Evolutionary conservation across 225 moss, liverwort and hornwort species (phyloP), one percentile per base, ranked within the genome.

Genomic region (Bryoerythrophyllum caledonicum): DNA sequence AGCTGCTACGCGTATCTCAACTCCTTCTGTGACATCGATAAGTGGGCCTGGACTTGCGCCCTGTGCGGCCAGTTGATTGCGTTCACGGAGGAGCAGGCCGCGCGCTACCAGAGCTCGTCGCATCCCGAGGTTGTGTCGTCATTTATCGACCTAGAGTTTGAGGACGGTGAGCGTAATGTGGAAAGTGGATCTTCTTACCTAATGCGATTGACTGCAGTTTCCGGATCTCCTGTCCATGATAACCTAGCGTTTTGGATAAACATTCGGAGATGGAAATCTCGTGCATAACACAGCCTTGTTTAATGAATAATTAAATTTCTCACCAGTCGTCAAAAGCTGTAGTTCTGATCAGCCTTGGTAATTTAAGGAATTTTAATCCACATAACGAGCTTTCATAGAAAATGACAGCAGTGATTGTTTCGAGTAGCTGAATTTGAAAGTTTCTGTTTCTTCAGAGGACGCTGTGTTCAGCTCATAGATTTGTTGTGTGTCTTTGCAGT

Each of bases 1-100:
- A 92, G 87, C 80, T 99, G 99, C 82, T 99, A 88, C 79, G 99
- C 93, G 24, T 99, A 99, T 37, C 89, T 99, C 40, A 99, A 91
- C 74, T 83, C 84, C n/a, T 81, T 90, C 15, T 99, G 99, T 64
- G 92, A 95, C 30, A 19, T 90, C 37, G 95, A 93, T 0, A 95
- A 87, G 74, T 99, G 95, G 95, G 86, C 91, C 9, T 99, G 99
- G 99, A 91, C 93, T 34, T 99, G 99, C 68, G 66, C 82, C 21
- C 81, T 99, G 21, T 99, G 99, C 70, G 99, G 99, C 1, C 87
- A 90, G 70, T 75, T 93, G 81, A 92, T 95, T 76, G 86, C 85
- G 27, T 84, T 99, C 8, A 28, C 89, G 3, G 91, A 90, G 64
- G 90, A 91, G 46, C 55, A 82, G 37, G 80, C 79, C 13, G 88